A percentile compares a stretch with the other conserved stretches of the same genome.
Conservation (phyloP, 768 basidiomycete species). For the Terana coerulea region DNA sequence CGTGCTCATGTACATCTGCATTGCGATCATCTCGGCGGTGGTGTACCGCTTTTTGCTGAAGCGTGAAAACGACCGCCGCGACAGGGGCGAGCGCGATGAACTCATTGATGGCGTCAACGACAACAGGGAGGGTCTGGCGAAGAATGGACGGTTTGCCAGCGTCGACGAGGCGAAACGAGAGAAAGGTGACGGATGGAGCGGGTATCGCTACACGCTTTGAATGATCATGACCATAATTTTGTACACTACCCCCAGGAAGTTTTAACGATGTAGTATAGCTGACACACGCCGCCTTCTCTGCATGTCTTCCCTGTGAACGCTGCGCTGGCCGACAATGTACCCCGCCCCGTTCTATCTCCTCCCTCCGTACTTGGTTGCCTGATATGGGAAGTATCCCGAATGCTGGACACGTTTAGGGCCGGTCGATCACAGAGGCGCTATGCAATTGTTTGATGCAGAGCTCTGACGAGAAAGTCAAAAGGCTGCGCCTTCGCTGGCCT, state of each 20-base stretch:
- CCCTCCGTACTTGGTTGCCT: not conserved
- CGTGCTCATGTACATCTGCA: constrained; percentile 67
- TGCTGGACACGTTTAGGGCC: constrained; percentile 2
- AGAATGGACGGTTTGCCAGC: constrained; percentile 53
- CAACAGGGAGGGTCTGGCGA: constrained; percentile 31
- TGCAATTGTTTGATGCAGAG: not conserved
- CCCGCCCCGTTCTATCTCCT: not conserved
- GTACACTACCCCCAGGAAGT: not conserved
- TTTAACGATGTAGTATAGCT: not conserved
- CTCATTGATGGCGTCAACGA: constrained; percentile 50
- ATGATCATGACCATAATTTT: not conserved
- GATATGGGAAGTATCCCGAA: not conserved
- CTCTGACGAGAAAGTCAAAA: not conserved
- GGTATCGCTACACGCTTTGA: constrained; percentile 66
- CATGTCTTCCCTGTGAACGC: not conserved
- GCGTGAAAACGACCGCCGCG: constrained; percentile 61
- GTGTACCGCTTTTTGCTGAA: constrained; percentile 40
- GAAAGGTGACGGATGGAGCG: constrained; percentile 74
- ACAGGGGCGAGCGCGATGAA: constrained; percentile 66
- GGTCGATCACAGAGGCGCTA: not conserved
- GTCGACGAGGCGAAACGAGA: constrained; percentile 63
- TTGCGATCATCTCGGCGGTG: constrained; percentile 51
- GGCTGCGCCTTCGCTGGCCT: not conserved
- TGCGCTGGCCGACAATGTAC: not conserved
- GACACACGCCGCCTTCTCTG: not conserved